These are phyloP conservation scores for Tetramitus jugosus DNA, from an alignment of 208 protist species.

Conservation along the genomic window DNA sequence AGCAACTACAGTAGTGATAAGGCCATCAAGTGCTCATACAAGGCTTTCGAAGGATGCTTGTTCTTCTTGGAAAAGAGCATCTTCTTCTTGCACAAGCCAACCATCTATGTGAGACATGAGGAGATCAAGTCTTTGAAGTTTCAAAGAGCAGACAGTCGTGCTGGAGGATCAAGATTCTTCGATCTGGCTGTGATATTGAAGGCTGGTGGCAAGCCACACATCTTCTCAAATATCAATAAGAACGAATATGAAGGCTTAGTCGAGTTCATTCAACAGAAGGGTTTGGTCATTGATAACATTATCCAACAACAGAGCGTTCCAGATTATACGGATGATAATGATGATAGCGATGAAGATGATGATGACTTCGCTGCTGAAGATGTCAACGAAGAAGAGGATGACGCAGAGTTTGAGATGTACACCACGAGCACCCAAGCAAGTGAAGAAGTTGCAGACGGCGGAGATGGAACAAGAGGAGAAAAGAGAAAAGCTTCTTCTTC, in stretches of 20 bases:
- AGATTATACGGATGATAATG: neutral
- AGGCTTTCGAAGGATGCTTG: conserved; percentile 5
- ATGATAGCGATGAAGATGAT: neutral
- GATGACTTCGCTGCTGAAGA: conserved; percentile 10
- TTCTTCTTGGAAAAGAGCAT: conserved; percentile 18
- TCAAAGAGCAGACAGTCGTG: neutral
- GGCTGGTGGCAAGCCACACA: neutral
- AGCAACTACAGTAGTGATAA: neutral
- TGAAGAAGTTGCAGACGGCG: neutral
- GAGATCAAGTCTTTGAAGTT: conserved; percentile 13
- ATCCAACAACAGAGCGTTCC: neutral
- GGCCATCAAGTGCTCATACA: neutral
- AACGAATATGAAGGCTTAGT: neutral
- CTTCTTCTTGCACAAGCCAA: conserved; percentile 18
- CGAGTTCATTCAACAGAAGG: neutral
- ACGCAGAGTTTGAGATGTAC: neutral
- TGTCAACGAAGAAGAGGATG: neutral
- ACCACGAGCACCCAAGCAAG: neutral
- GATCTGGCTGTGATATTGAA: neutral
- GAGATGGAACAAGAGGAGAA: neutral
- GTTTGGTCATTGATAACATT: neutral
- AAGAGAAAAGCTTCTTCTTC: neutral
- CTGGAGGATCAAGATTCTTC: neutral
- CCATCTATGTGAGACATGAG: conserved; percentile 10
- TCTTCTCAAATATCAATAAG: neutral